These are phyloP conservation scores for Acer negundo DNA, from an alignment of 345 rosid species.

Conservation along the genomic window DNA sequence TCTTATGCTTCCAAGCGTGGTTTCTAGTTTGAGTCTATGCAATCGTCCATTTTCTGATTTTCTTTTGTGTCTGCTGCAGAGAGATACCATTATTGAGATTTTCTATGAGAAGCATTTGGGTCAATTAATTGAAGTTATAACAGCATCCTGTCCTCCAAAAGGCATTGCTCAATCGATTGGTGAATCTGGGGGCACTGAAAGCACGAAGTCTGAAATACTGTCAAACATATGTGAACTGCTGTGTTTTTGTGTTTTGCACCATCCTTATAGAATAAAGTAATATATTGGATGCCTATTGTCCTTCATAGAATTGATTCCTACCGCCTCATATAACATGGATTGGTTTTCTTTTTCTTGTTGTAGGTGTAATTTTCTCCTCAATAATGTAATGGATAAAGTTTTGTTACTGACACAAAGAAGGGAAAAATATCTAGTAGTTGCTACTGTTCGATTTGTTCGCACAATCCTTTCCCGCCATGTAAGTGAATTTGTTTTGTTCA, in stretches of 20 bases:
- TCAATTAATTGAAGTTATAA: slow-evolving; percentile 84
- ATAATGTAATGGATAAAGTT: slow-evolving; percentile 78
- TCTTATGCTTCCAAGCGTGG: neutral
- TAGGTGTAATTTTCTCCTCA: slow-evolving; percentile 92
- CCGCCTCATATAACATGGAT: slow-evolving; percentile 10
- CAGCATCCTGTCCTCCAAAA: slow-evolving; percentile 67
- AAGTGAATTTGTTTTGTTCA: slow-evolving; percentile 37
- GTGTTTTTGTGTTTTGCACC: slow-evolving; percentile 94
- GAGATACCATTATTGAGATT: slow-evolving; percentile 77
- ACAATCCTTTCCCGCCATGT: slow-evolving; percentile 83
- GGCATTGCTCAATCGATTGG: slow-evolving; percentile 37
- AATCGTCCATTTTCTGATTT: slow-evolving; percentile 6
- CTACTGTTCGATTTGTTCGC: slow-evolving; percentile 93
- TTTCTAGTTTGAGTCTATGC: slow-evolving; percentile 2
- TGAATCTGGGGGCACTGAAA: slow-evolving; percentile 49
- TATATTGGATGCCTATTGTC: slow-evolving; percentile 19
- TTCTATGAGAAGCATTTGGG: slow-evolving; percentile 94
- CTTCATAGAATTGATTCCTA: slow-evolving; percentile 18
- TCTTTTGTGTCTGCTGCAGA: slow-evolving; percentile 53
- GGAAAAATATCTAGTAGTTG: slow-evolving; percentile 92
- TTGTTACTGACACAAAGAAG: slow-evolving; percentile 75
- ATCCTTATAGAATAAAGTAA: slow-evolving; percentile 94
- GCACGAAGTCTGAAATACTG: slow-evolving; percentile 82
- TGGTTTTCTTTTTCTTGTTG: slow-evolving; percentile 32
- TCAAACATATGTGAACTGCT: slow-evolving; percentile 89